A percentile compares a stretch with the other conserved stretches of the same genome.
phyloP scores from a whole-genome alignment of 495 filamentous ascomycete genomes.

The Xylaria flabelliformis region DNA sequence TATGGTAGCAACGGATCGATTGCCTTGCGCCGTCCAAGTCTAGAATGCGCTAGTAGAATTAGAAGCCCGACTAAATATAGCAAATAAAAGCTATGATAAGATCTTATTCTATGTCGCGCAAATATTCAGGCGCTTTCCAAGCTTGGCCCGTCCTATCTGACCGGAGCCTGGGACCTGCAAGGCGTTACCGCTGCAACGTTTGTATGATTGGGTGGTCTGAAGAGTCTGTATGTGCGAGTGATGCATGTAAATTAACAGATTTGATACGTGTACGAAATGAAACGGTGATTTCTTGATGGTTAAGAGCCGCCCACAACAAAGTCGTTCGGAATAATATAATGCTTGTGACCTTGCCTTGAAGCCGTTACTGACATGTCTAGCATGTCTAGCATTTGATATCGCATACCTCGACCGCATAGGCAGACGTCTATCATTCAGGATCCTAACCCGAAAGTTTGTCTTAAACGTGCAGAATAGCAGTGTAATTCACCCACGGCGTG shows the following conservation, averaged over 20 bases:
- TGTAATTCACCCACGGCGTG: not conserved
- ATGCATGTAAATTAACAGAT: not conserved
- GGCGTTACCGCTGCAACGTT: not conserved
- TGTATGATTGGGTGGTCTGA: not conserved
- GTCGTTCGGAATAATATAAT: not conserved
- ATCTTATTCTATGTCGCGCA: not conserved
- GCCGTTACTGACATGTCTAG: not conserved
- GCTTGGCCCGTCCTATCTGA: not conserved
- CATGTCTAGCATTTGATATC: not conserved
- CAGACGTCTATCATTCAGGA: too few species aligned
- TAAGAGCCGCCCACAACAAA: not conserved
- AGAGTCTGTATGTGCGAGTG: not conserved
- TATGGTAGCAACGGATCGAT: not conserved
- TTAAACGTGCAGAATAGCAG: not conserved
- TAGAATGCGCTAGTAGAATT: slow-evolving; percentile 9
- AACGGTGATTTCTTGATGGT: not conserved
- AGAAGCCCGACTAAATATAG: slow-evolving; percentile 12
- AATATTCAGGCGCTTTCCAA: not conserved
- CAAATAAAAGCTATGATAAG: not conserved
- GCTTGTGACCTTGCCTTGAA: not conserved
- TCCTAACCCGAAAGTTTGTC: not conserved
- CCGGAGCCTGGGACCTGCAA: not conserved
- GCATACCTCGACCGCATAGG: not conserved
- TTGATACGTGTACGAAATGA: not conserved
- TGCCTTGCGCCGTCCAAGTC: not conserved